phyloP scores from a whole-genome alignment of 768 basidiomycete genomes.

The Mycena vitilis region DNA sequence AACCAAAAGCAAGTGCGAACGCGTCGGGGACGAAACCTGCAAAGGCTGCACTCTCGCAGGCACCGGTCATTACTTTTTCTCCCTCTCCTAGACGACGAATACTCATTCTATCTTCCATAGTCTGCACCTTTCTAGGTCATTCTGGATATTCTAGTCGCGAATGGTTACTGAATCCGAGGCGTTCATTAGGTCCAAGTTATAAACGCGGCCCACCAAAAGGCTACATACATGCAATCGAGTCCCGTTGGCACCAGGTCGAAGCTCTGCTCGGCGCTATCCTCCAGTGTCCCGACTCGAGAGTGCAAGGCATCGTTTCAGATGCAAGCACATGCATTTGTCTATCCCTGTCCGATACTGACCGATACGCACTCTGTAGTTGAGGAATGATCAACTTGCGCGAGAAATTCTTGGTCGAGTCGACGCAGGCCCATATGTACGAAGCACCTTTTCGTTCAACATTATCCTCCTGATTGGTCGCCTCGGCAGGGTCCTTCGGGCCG shows the following conservation, averaged over 20 bases:
- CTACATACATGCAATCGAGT: slow-evolving; percentile 94
- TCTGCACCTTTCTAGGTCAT: slow-evolving; percentile 74
- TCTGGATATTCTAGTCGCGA: slow-evolving; percentile 1
- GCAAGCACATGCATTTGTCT: slow-evolving; percentile 16
- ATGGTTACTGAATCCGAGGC: neutral
- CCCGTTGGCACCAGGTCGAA: slow-evolving; percentile 92
- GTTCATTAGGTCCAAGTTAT: slow-evolving; percentile 72
- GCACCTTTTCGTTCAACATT: neutral
- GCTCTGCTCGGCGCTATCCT: slow-evolving; percentile 87
- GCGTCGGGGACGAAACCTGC: slow-evolving; percentile 61
- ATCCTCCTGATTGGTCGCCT: slow-evolving; percentile 22
- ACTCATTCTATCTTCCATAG: slow-evolving; percentile 47
- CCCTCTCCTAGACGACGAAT: slow-evolving; percentile 2
- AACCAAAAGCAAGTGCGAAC: slow-evolving; percentile 89
- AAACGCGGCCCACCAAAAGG: slow-evolving; percentile 90
- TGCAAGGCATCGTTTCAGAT: slow-evolving; percentile 71
- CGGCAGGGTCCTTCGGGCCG: slow-evolving; percentile 77
- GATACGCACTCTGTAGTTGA: slow-evolving; percentile 46
- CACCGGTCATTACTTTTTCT: slow-evolving; percentile 53
- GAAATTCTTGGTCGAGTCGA: slow-evolving; percentile 85
- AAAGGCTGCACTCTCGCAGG: slow-evolving; percentile 72
- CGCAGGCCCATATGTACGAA: slow-evolving; percentile 79
- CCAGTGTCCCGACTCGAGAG: slow-evolving; percentile 74
- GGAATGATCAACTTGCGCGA: slow-evolving; percentile 78
- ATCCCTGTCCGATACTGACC: slow-evolving; percentile 6